These are phyloP conservation scores for Hymenoscyphus linearis DNA, from an alignment of 2,329 filamentous ascomycete species.

Conservation along the genomic window DNA sequence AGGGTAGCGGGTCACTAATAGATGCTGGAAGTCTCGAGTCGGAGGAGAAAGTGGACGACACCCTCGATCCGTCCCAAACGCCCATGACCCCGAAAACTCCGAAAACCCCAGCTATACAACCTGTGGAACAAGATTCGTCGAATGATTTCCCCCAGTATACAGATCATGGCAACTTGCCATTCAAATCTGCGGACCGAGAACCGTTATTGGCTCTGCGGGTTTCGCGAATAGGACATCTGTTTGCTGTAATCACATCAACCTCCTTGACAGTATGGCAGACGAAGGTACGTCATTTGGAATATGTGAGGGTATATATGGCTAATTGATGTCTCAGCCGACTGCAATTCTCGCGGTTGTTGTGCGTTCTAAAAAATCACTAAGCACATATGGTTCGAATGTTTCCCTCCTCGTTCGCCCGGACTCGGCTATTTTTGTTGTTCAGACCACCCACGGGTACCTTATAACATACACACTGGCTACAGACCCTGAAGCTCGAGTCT, in stretches of 20 bases:
- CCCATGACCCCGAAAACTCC: slow-evolving; percentile 48
- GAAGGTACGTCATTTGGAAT: slow-evolving; percentile 53
- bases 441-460: slow-evolving; percentile 78
- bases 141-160: slow-evolving; percentile 12
- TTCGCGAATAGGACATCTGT: slow-evolving; percentile 74
- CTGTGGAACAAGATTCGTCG: slow-evolving; percentile 50
- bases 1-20: slow-evolving; percentile 32
- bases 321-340: slow-evolving; percentile 58
- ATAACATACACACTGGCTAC: slow-evolving; percentile 92
- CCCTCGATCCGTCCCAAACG: slow-evolving; percentile 17
- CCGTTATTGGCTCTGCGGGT: slow-evolving; percentile 70
- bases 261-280: slow-evolving; percentile 96
- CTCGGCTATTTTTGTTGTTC: slow-evolving; percentile 84
- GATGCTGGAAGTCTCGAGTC: slow-evolving; percentile 24
- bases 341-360: slow-evolving; percentile 81
- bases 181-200: slow-evolving; percentile 41
- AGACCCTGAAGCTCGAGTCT: slow-evolving; percentile 76
- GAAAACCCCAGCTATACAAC: slow-evolving; percentile 51
- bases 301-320: slow-evolving; percentile 1
- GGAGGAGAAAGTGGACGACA: slow-evolving; percentile 26
- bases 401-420: slow-evolving; percentile 85
- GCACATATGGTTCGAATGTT: slow-evolving; percentile 79
- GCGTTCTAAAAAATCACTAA: slow-evolving; percentile 73
- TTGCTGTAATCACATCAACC: slow-evolving; percentile 80
- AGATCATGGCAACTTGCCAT: slow-evolving; percentile 13